Conservation (phyloP, 164 flowering plant species). For the Protea cynaroides region DNA sequence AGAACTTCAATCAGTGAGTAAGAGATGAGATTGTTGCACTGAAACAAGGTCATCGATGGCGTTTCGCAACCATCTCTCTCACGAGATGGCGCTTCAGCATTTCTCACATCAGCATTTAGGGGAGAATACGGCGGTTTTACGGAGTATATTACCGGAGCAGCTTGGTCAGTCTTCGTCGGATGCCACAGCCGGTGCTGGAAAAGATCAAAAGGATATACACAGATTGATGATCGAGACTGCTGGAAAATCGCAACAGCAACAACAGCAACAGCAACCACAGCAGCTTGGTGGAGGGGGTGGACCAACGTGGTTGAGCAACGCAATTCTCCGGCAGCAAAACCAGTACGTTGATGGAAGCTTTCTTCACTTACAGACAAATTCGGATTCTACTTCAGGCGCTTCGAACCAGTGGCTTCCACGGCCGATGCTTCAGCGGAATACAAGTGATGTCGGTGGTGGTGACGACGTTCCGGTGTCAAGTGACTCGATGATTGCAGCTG, state of each 20-base stretch:
- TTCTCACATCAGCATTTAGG: conserved; percentile 29
- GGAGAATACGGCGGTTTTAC: conserved; percentile 16
- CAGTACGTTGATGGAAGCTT: conserved; percentile 30
- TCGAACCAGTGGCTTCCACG: conserved; percentile 16
- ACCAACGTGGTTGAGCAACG: conserved; percentile 57
- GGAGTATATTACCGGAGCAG: conserved; percentile 19
- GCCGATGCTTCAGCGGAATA: conserved; percentile 10
- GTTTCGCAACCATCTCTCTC: conserved; percentile 32
- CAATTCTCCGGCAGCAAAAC: conserved; percentile 40
- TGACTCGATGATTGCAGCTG: conserved; percentile 22
- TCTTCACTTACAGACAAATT: conserved; percentile 42
- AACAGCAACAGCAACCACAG: conserved; percentile 6
- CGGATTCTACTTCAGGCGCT: conserved; percentile 22
- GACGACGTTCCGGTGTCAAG: conserved; percentile 19
- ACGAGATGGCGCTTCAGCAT: conserved; percentile 42
- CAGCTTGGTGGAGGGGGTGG: conserved; percentile 17
- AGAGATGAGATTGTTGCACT: conserved; percentile 2
- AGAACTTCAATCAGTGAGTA: too few species aligned
- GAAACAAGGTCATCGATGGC: conserved; percentile 21
- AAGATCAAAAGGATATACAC: conserved; percentile 15
- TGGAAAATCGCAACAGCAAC: conserved; percentile 11
- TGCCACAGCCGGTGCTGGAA: conserved; percentile 7
- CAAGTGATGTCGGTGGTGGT: conserved; percentile 14
- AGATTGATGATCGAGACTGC: conserved; percentile 8
- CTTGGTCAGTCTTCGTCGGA: conserved; percentile 18